Evolutionary conservation across 441 rosid genomes (phyloP).

Genomic region (Heliophila coronopifolia): DNA sequence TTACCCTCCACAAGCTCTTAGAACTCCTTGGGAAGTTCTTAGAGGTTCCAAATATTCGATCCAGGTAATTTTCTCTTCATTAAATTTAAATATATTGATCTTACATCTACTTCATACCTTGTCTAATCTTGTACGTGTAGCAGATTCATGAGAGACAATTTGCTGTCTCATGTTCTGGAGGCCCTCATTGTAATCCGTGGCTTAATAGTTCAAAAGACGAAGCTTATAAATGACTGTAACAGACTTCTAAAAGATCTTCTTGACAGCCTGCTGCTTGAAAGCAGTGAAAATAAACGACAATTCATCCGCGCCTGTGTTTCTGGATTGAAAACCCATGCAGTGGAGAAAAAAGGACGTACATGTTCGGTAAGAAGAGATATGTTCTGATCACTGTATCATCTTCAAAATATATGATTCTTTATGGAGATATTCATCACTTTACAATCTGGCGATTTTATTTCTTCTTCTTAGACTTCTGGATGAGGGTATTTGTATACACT

Average conservation of each 20-base stretch:
- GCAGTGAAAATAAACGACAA: slow-evolving; percentile 92
- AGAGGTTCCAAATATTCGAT: slow-evolving; percentile 89
- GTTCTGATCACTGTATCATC: slow-evolving; percentile 6
- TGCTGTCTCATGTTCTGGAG: slow-evolving; percentile 92
- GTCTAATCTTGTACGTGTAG: slow-evolving; percentile 28
- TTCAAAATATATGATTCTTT: slow-evolving; percentile 14
- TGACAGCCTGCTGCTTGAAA: slow-evolving; percentile 96
- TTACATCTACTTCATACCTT: slow-evolving; percentile 22
- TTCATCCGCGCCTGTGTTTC: slow-evolving; percentile 93
- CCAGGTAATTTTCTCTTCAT: slow-evolving; percentile 53
- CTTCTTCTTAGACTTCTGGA: slow-evolving; percentile 12
- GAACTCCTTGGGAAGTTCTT: slow-evolving; percentile 96
- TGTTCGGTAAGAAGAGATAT: slow-evolving; percentile 61
- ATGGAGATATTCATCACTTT: slow-evolving; percentile 14
- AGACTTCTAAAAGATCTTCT: slow-evolving; percentile 90
- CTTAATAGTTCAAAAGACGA: slow-evolving; percentile 98
- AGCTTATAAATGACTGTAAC: slow-evolving; percentile 95
- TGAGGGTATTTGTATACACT: background rate
- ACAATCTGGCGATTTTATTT: slow-evolving; percentile 1
- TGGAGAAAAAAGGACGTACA: slow-evolving; percentile 83
- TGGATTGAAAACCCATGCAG: slow-evolving; percentile 93
- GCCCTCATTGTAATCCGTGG: slow-evolving; percentile 97
- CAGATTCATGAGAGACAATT: slow-evolving; percentile 94
- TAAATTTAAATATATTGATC: slow-evolving; percentile 18
- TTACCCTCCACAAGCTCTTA: slow-evolving; percentile 96